phyloP scores from a whole-genome alignment of 2,329 filamentous ascomycete genomes.

The Hyphodiscus sp. region DNA sequence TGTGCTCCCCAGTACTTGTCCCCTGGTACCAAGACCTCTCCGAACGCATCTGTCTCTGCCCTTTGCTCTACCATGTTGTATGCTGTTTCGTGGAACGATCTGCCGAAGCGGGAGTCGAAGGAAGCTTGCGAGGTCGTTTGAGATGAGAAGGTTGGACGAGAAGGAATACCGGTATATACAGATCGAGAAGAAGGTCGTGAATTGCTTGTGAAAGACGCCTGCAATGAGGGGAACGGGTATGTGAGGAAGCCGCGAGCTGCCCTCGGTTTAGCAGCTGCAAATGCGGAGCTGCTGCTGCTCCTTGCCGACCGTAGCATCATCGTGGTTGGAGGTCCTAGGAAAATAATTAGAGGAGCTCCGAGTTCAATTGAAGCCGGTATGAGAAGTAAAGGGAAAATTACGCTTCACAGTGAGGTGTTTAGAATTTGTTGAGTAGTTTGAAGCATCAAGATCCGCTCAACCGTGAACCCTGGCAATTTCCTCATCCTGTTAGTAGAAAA shows the following conservation, averaged over 20 bases:
- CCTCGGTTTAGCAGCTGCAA: conserved; percentile 19
- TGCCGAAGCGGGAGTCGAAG: conserved; percentile 17
- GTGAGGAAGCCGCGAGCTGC: conserved; percentile 12
- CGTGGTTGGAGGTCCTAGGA: not conserved
- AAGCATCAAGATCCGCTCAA: not conserved
- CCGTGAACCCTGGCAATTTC: not conserved
- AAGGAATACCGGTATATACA: conserved; percentile 6
- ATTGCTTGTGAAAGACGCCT: conserved; percentile 7
- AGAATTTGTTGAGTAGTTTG: not conserved
- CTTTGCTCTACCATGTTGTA: conserved; percentile 48
- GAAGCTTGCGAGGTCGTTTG: conserved; percentile 11
- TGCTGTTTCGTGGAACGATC: conserved; percentile 28
- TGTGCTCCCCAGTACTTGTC: conserved; percentile 99
- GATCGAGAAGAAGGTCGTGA: conserved; percentile 7
- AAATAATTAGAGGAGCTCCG: conserved; percentile 1
- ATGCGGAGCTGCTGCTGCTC: conserved; percentile 17
- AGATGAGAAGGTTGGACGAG: conserved; percentile 1
- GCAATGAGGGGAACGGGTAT: conserved; percentile 6
- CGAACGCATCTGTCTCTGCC: conserved; percentile 95
- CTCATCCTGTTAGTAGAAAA: not conserved
- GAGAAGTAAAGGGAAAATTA: not conserved
- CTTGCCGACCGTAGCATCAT: conserved; percentile 25
- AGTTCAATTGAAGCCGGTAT: conserved; percentile 6
- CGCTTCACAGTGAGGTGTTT: not conserved
- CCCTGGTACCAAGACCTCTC: conserved; percentile 82